Base-by-base conservation (phyloP, 2,329 filamentous ascomycete genomes). In the Pseudopyricularia javanii region DNA sequence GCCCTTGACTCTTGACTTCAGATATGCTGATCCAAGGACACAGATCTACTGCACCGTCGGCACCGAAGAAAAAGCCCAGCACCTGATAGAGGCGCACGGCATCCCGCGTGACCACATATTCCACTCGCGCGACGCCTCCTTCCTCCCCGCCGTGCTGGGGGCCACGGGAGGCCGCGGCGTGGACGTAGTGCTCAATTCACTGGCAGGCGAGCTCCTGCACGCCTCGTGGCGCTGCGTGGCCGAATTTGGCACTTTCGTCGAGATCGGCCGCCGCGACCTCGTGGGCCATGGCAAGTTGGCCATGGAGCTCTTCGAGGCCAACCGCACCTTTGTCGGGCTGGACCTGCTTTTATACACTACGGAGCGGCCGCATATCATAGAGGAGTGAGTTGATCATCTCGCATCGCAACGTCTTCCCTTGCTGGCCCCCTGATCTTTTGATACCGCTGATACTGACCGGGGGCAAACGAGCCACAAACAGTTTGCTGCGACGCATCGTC, bases 201-300 rank as follows among this genome's bases (percentile, higher is more conserved):
- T 47, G 17, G 4, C 6, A 7, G 26, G 47, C 2, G 47, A 49
- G 26, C 47, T 49, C 2, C 47, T 49, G 26, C 26, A 49, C 11
- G 26, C 24, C 2, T 33, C 26, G 11, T 49, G 47, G 47, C 8
- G n/a, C 15, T 32, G 26, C 14, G 30, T 49, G 11, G 47, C 47
- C 26, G 12, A 32, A 2, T 30, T 30, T 33, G 47, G 47, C 4
- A 17, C 51, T 17, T 55, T 57, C 22, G 24, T 57, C n/a, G 56
- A 57, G 47, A 54, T 57, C 33, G 55, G 55, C 26, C 37, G 48
- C 26, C 43, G 30, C 12, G 55, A 56, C 8, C 26, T 51, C 34
- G 7, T 43, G 9, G 49, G 34, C 24, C 49, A 40, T 6, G 22
- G 20, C 17, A 17, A n/a, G 34, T 30, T 51, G 12, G 17, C 34